phyloP scores from a whole-genome alignment of 176 grass and related monocot genomes.

The Thinopyrum elongatum region DNA sequence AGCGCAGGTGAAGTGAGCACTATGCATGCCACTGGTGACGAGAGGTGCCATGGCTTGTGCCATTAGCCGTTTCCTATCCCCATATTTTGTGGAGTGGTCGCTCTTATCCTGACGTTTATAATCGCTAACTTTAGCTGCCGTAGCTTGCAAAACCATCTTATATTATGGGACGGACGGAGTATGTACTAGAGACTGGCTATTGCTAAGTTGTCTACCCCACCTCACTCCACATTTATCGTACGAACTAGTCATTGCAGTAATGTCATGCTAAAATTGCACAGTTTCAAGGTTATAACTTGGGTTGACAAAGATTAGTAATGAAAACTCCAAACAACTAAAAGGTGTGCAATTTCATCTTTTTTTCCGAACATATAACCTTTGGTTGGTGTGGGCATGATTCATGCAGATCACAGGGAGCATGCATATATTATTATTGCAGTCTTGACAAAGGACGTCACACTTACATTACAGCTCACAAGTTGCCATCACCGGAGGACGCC shows the following conservation, averaged over 20 bases:
- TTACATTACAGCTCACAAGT: slow-evolving; percentile 24
- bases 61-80: neutral
- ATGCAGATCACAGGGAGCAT: slow-evolving; percentile 1
- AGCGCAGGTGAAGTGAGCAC: neutral
- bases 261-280: neutral
- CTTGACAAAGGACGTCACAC: slow-evolving; percentile 10
- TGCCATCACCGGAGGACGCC: slow-evolving; percentile 11
- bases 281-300: neutral
- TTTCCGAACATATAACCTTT: neutral
- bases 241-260: neutral
- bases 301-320: neutral
- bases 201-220: neutral
- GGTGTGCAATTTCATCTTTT: neutral
- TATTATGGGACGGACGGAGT: too few relatives aligned
- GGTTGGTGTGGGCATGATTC: slow-evolving; percentile 11
- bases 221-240: neutral
- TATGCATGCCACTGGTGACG: neutral
- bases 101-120: neutral
- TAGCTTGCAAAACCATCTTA: too few relatives aligned
- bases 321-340: neutral
- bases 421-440: neutral
- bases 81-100: neutral
- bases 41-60: neutral
- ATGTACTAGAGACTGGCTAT: neutral
- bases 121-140: neutral